Conservation (phyloP, 306 rosid genomes). For the Malus asiatica region DNA sequence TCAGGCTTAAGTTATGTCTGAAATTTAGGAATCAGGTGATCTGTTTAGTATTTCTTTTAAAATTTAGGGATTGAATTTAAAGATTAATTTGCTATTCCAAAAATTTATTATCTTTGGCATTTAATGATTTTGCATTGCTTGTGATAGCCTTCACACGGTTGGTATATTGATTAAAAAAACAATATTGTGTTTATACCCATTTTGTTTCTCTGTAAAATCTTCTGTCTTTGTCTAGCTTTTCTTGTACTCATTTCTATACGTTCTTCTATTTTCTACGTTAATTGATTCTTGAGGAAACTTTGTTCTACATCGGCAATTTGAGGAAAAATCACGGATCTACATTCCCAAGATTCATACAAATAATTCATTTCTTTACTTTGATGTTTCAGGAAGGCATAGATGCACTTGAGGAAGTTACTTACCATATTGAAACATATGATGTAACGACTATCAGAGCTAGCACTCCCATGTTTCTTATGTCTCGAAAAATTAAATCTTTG, state of each 20-base stretch:
- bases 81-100: not conserved
- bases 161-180: not conserved
- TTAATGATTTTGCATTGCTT: not conserved
- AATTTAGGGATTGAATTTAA: not conserved
- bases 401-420: slow-evolving; percentile 93
- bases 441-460: slow-evolving; percentile 96
- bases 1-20: not conserved
- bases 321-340: not conserved
- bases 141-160: not conserved
- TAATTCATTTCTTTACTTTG: slow-evolving; percentile 15
- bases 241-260: not conserved
- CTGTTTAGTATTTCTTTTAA: not conserved
- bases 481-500: slow-evolving; percentile 90
- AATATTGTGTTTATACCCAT: not conserved
- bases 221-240: not conserved
- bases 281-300: not conserved
- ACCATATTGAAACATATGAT: slow-evolving; percentile 93
- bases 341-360: not conserved
- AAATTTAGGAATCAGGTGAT: not conserved
- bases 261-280: not conserved
- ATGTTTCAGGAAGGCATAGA: slow-evolving; percentile 89
- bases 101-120: not conserved
- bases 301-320: not conserved
- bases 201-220: not conserved
- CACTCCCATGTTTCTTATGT: slow-evolving; percentile 99